Evolutionary conservation across 352 stramenopile genomes (phyloP).

Genomic region (Phytophthora fragariaefolia): DNA sequence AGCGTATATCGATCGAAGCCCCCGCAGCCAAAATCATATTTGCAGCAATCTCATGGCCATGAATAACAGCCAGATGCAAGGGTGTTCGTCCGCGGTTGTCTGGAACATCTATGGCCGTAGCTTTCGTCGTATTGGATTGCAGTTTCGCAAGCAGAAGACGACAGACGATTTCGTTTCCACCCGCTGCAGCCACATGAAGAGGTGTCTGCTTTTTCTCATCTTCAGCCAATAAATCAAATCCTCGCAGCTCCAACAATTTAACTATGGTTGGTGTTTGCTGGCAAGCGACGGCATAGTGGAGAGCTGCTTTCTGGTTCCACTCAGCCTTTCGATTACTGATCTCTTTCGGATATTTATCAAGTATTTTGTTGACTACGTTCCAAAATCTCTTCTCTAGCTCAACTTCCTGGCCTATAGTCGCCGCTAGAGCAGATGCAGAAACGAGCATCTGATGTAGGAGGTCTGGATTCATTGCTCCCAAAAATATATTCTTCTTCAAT

Average conservation of each 20-base stretch:
- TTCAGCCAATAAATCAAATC: conserved; percentile 50
- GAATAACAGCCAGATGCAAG: conserved; percentile 56
- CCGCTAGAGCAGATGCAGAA: conserved; percentile 41
- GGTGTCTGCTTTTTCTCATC: conserved; percentile 55
- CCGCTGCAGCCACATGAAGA: conserved; percentile 54
- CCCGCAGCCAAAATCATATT: conserved; percentile 45
- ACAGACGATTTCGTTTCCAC: conserved; percentile 52
- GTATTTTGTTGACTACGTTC: conserved; percentile 38
- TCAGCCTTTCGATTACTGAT: conserved; percentile 38
- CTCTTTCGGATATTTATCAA: conserved; percentile 44
- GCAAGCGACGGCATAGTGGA: conserved; percentile 60
- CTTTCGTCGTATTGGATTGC: conserved; percentile 23
- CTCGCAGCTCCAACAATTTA: conserved; percentile 48
- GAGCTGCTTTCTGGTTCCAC: conserved; percentile 46
- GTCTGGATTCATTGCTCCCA: conserved; percentile 45
- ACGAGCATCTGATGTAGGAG: conserved; percentile 52
- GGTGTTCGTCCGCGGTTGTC: conserved; percentile 50
- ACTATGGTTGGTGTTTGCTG: conserved; percentile 41
- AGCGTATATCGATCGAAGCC: conserved; percentile 46
- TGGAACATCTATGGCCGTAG: conserved; percentile 36
- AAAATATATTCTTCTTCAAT: conserved; percentile 39
- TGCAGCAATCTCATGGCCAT: conserved; percentile 51
- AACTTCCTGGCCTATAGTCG: conserved; percentile 40
- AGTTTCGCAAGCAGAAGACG: conserved; percentile 42
- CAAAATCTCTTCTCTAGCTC: conserved; percentile 54